Conservation (phyloP, 768 basidiomycete genomes). For the Leccinum disarticulatum region DNA sequence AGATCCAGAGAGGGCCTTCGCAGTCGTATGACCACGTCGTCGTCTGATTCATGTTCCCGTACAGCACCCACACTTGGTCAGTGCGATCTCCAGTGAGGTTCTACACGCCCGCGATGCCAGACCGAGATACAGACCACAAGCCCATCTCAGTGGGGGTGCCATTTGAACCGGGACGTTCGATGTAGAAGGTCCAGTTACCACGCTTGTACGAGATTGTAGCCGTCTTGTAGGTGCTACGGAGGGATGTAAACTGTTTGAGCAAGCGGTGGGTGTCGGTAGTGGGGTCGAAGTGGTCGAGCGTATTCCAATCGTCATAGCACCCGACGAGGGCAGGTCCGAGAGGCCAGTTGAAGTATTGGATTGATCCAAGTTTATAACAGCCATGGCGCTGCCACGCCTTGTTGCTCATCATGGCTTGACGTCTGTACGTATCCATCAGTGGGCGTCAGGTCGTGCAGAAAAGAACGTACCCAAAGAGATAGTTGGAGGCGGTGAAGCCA, state of each 20-base stretch:
- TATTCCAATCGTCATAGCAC: no score
- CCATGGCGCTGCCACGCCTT: no score
- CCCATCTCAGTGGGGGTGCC: conserved; percentile 81
- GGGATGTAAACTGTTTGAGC: conserved; percentile 22
- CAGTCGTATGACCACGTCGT: conserved; percentile 66
- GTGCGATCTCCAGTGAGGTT: conserved; percentile 56
- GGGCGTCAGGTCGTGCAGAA: no score
- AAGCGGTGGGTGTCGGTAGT: no score
- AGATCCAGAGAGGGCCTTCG: conserved; percentile 62
- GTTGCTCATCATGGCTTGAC: no score
- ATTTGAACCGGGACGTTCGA: conserved; percentile 85
- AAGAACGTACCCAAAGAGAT: no score
- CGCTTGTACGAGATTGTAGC: conserved; percentile 77
- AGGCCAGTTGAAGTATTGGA: no score
- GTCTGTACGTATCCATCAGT: no score
- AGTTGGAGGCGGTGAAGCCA: no score
- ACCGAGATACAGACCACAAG: conserved; percentile 77
- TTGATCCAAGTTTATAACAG: no score
- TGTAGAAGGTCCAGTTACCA: conserved; percentile 81
- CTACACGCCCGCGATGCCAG: conserved; percentile 58
- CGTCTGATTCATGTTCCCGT: conserved; percentile 81
- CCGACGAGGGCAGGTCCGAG: no score
- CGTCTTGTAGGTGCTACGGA: conserved; percentile 82
- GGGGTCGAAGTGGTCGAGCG: no score
- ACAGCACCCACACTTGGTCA: conserved; percentile 81